phyloP scores from a whole-genome alignment of 2,329 filamentous ascomycete species.

The Diaporthe ilicicola region DNA sequence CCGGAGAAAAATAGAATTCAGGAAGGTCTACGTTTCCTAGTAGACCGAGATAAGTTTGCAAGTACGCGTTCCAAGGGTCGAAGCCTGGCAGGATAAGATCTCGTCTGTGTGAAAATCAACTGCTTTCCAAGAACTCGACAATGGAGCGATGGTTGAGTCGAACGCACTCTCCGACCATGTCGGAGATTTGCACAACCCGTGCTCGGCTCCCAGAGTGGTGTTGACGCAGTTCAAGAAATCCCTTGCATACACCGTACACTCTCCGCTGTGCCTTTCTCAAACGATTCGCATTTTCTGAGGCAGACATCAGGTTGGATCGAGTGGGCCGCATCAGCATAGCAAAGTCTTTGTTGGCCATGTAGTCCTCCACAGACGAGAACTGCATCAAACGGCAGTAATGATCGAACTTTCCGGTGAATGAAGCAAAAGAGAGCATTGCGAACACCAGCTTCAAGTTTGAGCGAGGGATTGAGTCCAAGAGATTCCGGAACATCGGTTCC shows the following conservation, averaged over 20 bases:
- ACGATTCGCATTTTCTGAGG: not conserved
- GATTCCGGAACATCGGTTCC: not conserved
- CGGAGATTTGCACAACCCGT: not conserved
- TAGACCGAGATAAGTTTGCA: not conserved
- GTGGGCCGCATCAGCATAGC: not conserved
- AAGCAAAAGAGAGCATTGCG: not conserved
- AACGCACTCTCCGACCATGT: not conserved
- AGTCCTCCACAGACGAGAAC: not conserved
- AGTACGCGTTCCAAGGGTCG: not conserved
- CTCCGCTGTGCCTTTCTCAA: not conserved
- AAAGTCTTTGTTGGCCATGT: not conserved
- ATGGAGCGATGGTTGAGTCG: constrained; percentile 1
- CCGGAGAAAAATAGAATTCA: not conserved
- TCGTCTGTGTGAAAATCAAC: not conserved
- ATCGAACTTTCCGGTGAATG: not conserved
- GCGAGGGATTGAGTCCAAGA: not conserved
- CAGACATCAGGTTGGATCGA: not conserved
- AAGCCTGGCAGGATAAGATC: not conserved
- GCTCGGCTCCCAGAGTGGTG: not conserved
- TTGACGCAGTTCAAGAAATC: not conserved
- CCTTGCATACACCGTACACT: constrained; percentile 1
- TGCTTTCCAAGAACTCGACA: not conserved
- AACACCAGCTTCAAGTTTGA: not conserved
- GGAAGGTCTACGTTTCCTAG: not conserved
- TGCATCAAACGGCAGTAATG: not conserved